Conservation (phyloP, 2,329 filamentous ascomycete species). For the Leptodontidium sp. region DNA sequence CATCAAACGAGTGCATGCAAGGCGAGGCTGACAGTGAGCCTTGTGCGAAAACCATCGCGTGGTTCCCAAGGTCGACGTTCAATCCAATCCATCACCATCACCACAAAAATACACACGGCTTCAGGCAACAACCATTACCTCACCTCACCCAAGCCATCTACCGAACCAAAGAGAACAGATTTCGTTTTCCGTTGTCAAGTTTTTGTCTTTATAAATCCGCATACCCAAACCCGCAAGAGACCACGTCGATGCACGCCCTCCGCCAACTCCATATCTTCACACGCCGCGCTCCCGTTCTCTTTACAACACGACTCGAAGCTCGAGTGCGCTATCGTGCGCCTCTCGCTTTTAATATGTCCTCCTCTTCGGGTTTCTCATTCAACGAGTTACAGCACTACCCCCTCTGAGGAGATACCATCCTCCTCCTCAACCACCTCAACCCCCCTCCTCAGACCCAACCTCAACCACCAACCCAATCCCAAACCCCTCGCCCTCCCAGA, state of each 20-base stretch:
- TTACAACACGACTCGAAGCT: too few relatives aligned
- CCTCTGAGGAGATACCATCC: too few relatives aligned
- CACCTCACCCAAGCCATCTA: neutral
- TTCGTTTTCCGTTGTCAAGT: neutral
- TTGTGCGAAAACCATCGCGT: too few relatives aligned
- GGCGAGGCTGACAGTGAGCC: neutral
- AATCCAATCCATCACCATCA: neutral
- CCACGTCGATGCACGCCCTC: constrained; percentile 5
- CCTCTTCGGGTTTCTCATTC: too few relatives aligned
- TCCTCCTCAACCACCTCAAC: neutral
- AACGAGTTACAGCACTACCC: too few relatives aligned
- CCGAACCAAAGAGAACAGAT: neutral
- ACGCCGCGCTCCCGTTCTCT: neutral
- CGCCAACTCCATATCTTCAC: neutral
- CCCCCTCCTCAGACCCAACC: neutral
- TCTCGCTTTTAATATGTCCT: neutral
- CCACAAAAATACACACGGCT: neutral
- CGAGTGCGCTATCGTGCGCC: neutral
- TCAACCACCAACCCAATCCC: too few relatives aligned
- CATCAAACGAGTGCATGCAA: neutral
- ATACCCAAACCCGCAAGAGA: too few relatives aligned
- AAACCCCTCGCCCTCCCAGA: constrained; percentile 33
- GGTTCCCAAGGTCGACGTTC: neutral
- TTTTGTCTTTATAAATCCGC: too few relatives aligned
- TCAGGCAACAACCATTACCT: neutral